Percentiles rank a stretch among this genome's conserved stretches.
phyloP scores from a whole-genome alignment of 2,329 filamentous ascomycete genomes.

The Fusarium sp. region DNA sequence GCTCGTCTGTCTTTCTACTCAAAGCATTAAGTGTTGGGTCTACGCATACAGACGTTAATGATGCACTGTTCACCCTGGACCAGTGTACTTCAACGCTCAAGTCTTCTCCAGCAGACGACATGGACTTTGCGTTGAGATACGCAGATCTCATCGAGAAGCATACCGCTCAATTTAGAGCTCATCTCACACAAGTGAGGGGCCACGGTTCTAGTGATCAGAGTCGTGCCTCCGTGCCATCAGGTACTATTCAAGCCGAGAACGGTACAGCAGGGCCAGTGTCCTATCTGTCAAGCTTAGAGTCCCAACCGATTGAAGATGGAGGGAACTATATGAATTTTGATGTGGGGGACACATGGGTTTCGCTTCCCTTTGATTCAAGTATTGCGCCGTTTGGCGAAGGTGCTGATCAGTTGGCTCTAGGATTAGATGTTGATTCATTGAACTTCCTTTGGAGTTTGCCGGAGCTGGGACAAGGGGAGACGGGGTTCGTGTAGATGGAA shows the following conservation, averaged over 20 bases:
- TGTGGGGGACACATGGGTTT: constrained; percentile 13
- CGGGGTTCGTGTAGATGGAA: neutral
- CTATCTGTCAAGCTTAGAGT: neutral
- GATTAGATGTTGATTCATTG: constrained; percentile 23
- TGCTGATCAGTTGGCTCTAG: constrained; percentile 16
- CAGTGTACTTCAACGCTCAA: constrained; percentile 31
- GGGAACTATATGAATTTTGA: constrained; percentile 7
- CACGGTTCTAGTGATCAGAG: neutral
- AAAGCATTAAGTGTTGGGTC: constrained; percentile 36
- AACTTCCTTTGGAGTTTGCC: constrained; percentile 32
- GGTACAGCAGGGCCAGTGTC: neutral
- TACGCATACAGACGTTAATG: constrained; percentile 26
- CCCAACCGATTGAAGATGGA: neutral
- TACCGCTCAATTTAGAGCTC: constrained; percentile 25
- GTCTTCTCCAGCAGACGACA: constrained; percentile 32
- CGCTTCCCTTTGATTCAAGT: constrained; percentile 26
- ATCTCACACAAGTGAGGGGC: constrained; percentile 2
- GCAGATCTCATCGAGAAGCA: constrained; percentile 41
- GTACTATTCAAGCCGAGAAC: neutral
- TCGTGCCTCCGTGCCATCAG: neutral
- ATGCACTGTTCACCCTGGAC: constrained; percentile 25
- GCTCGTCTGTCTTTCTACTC: constrained; percentile 39
- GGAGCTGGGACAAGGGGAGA: constrained; percentile 8
- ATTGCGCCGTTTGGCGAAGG: constrained; percentile 24
- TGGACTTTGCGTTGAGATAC: constrained; percentile 43